phyloP scores from a whole-genome alignment of 768 basidiomycete genomes.

The Inosperma sp. region DNA sequence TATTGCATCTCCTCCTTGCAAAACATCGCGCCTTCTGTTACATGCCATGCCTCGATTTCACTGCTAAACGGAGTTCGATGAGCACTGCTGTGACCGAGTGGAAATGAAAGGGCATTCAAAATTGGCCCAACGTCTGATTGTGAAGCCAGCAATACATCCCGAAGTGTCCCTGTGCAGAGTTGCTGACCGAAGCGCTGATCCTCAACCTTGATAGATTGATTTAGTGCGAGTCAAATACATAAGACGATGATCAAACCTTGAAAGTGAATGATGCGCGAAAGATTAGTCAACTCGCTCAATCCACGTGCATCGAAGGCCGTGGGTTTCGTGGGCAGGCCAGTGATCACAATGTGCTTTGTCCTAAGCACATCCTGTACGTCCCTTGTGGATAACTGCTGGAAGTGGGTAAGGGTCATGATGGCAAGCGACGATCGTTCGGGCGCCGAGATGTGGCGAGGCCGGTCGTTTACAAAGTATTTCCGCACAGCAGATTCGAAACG shows the following conservation, averaged over 20 bases:
- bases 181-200: background rate
- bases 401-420: no score
- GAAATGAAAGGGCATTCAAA: slow-evolving; percentile 8
- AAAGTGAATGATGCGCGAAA: background rate
- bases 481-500: no score
- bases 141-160: background rate
- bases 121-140: background rate
- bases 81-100: background rate
- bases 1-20: no score
- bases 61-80: background rate
- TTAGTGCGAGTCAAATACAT: background rate
- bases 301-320: background rate
- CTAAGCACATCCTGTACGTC: background rate
- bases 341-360: background rate
- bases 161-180: background rate
- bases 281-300: background rate
- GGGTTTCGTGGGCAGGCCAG: background rate
- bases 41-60: slow-evolving; percentile 5
- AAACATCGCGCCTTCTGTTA: background rate
- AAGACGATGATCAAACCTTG: background rate
- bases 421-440: no score
- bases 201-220: background rate
- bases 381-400: no score
- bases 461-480: no score
- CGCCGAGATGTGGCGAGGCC: no score